These are phyloP conservation scores for Cutaneotrichosporon arboriforme DNA, from an alignment of 1,284 basidiomycete genomes.

Conservation along the genomic window DNA sequence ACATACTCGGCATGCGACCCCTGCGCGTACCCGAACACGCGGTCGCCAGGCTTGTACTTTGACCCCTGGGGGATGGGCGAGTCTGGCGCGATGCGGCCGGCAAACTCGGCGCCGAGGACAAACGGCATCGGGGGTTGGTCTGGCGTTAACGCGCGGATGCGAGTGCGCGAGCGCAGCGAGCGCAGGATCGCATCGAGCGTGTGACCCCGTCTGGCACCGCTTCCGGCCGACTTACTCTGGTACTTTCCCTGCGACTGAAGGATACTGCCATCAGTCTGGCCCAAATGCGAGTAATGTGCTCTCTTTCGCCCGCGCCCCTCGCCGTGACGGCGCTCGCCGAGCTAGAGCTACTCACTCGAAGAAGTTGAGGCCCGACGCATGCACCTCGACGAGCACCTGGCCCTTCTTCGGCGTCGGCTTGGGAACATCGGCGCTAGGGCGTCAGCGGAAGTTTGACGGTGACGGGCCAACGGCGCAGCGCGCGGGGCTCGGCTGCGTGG, in stretches of 20 bases:
- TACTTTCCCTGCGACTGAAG: constrained; percentile 83
- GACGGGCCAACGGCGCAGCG: too few relatives aligned
- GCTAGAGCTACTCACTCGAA: constrained; percentile 45
- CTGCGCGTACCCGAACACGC: constrained; percentile 81
- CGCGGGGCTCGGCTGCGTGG: too few relatives aligned
- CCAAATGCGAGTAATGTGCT: too few relatives aligned
- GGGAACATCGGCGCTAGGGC: constrained; percentile 52
- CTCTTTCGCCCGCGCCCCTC: too few relatives aligned
- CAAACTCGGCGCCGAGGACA: constrained; percentile 75
- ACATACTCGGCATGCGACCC: constrained; percentile 71
- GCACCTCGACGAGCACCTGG: constrained; percentile 75
- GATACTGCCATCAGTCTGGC: too few relatives aligned
- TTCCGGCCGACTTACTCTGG: constrained; percentile 52
- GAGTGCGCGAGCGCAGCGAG: neutral
- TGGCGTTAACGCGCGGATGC: constrained; percentile 9
- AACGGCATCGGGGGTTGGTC: constrained; percentile 75
- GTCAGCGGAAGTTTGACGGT: constrained; percentile 3
- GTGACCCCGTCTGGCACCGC: neutral
- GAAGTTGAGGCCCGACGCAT: constrained; percentile 48
- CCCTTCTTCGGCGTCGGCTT: constrained; percentile 55
- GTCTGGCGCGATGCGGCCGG: constrained; percentile 65
- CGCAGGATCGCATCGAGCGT: neutral
- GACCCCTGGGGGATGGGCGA: constrained; percentile 80
- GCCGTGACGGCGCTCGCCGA: too few relatives aligned
- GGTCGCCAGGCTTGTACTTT: constrained; percentile 71